Evolutionary conservation across 2,329 filamentous ascomycete species (phyloP).

Genomic region (Cercospora sp.): DNA sequence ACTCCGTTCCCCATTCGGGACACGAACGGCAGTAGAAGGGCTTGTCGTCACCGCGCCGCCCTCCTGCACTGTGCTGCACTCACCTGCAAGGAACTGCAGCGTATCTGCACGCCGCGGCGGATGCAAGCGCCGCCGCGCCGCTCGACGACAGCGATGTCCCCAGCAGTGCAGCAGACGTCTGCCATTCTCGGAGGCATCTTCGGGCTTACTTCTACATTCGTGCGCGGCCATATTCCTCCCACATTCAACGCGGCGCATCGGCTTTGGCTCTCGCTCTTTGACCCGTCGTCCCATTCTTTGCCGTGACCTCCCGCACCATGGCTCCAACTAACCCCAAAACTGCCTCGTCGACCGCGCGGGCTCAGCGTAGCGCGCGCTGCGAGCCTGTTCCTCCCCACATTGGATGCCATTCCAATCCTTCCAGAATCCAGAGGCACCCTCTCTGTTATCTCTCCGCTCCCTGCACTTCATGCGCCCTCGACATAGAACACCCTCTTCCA

Average conservation of each 20-base stretch:
- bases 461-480: not conserved
- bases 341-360: constrained; percentile 1
- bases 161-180: not conserved
- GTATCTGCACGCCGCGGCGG: not conserved
- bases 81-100: not conserved
- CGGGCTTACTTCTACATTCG: constrained; percentile 3
- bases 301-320: not conserved
- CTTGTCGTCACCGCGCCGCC: not conserved
- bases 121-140: not conserved
- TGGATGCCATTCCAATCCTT: not conserved
- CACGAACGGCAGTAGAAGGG: not conserved
- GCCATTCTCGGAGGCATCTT: constrained; percentile 1
- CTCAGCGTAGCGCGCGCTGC: not conserved
- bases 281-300: not conserved
- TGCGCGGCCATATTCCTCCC: not conserved
- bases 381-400: not conserved
- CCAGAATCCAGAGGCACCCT: not conserved
- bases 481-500: not conserved
- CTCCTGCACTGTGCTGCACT: not conserved
- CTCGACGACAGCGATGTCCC: not conserved
- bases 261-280: not conserved
- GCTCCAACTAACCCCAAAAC: not conserved
- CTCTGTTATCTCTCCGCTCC: not conserved
- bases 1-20: not conserved
- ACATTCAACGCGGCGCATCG: not conserved